Percentiles rank a stretch among this genome's conserved stretches.
Conservation (phyloP, 2,329 filamentous ascomycete species). For the Blastomyces parvus region DNA sequence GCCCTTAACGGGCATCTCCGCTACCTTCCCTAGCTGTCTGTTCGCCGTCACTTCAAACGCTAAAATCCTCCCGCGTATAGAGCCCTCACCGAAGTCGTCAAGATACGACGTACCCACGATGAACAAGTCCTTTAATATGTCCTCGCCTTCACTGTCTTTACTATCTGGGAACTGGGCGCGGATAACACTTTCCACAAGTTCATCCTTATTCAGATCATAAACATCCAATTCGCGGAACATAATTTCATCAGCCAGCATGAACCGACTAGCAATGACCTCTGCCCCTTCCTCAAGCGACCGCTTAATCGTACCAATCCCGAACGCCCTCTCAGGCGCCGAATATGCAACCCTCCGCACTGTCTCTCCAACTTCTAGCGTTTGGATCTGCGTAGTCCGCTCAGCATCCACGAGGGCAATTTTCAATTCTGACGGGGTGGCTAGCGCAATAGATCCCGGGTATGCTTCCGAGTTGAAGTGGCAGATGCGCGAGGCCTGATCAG, state of each 20-base stretch:
- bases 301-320: slow-evolving; percentile 77
- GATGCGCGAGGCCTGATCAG: slow-evolving; percentile 71
- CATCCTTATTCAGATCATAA: slow-evolving; percentile 54
- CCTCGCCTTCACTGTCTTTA: slow-evolving; percentile 46
- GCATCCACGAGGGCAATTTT: slow-evolving; percentile 74
- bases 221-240: slow-evolving; percentile 70
- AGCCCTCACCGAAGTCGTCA: slow-evolving; percentile 45
- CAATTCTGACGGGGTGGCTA: slow-evolving; percentile 67
- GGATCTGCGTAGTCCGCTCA: slow-evolving; percentile 79
- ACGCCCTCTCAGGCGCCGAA: slow-evolving; percentile 65
- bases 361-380: slow-evolving; percentile 65
- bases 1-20: slow-evolving; percentile 61
- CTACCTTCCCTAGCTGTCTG: slow-evolving; percentile 61
- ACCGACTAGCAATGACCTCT: slow-evolving; percentile 69
- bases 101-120: slow-evolving; percentile 82
- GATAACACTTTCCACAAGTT: slow-evolving; percentile 78
- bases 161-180: slow-evolving; percentile 60
- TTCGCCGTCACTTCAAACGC: slow-evolving; percentile 68
- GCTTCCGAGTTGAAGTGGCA: slow-evolving; percentile 73
- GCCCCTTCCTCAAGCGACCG: slow-evolving; percentile 60
- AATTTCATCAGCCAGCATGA: slow-evolving; percentile 84
- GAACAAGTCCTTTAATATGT: slow-evolving; percentile 57
- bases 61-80: slow-evolving; percentile 66
- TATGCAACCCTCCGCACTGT: slow-evolving; percentile 84
- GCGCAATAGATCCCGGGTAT: slow-evolving; percentile 69